Base-by-base conservation (phyloP, 192 early-diverging fungal genomes). In the Globomyces pollinis-pini region DNA sequence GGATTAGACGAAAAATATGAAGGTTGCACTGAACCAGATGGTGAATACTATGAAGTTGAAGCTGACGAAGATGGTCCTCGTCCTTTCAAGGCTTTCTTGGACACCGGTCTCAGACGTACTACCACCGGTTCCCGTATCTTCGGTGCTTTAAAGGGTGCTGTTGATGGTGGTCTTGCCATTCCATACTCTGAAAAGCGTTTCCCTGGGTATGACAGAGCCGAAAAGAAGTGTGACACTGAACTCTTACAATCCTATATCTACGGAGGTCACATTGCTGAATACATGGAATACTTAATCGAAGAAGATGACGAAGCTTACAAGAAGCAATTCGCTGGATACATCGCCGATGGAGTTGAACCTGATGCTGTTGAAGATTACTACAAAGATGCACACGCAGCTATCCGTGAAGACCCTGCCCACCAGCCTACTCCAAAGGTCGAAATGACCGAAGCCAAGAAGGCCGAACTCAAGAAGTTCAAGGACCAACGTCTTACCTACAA, bases 271-370 rank as follows among this genome's bases (percentile, higher is more conserved):
- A 89, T 98, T 58, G 82, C 91, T 61, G 91, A 96, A 68, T 99
- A 94, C 86, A 99, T 99, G 93, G 88, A 87, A 67, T 81, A 84
- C 78, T 90, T 99, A 63, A 84, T 93, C 78, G 94, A 96, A 75
- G 96, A 99, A 79, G 96, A 99, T 72, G 93, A 94, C 81, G 96
- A 99, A 71, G 81, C 84, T 56, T 96, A 89, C 86, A 95, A 93
- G 82, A 76, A 84, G 63, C 93, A 96, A 75, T 99, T 99, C 74
- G 80, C 91, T 59, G 80, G 78, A 67, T 96, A 88, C 88, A 81
- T 99, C 67, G 91, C 83, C 76, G 79, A 83, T 53, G 94, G 86
- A 55, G 75, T 96, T 61, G 68, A 80, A 45, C 78, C 91, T 52
- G 96, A 95, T 65, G 88, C 86, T 68, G 75, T 99, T 54, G 96